Conservation (phyloP, 345 rosid genomes). For the Noccaea caerulescens region DNA sequence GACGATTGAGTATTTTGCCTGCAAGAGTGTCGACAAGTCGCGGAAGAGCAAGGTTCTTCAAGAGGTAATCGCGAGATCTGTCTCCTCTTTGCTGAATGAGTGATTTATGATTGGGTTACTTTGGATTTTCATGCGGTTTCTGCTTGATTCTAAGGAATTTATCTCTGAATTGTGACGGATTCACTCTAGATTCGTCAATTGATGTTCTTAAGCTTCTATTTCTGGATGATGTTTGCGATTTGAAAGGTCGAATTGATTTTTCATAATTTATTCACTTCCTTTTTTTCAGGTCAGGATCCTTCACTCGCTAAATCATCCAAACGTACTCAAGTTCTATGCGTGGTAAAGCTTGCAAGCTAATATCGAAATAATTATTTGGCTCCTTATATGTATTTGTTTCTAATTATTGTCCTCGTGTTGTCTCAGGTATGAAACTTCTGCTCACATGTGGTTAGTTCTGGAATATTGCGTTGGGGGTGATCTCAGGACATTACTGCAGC, state of each 20-base stretch:
- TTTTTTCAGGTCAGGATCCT: slow-evolving; percentile 85
- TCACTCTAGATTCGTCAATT: slow-evolving; percentile 10
- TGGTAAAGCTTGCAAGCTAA: slow-evolving; percentile 57
- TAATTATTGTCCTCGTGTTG: slow-evolving; percentile 14
- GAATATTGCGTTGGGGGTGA: slow-evolving; percentile 98
- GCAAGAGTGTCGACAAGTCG: slow-evolving; percentile 94
- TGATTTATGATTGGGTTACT: slow-evolving; percentile 18
- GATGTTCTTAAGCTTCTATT: slow-evolving; percentile 32
- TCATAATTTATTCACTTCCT: neutral
- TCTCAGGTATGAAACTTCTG: slow-evolving; percentile 91
- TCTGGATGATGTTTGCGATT: slow-evolving; percentile 27
- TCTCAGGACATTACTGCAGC: slow-evolving; percentile 76
- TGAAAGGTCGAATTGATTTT: slow-evolving; percentile 13
- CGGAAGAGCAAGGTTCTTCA: slow-evolving; percentile 90
- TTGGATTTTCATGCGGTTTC: neutral
- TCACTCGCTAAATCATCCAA: slow-evolving; percentile 79
- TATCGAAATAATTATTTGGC: slow-evolving; percentile 2
- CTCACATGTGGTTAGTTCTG: slow-evolving; percentile 97
- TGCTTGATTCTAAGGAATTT: slow-evolving; percentile 4
- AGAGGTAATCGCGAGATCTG: slow-evolving; percentile 60
- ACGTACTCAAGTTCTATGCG: slow-evolving; percentile 78
- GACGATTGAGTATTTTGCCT: slow-evolving; percentile 92
- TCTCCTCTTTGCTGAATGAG: neutral
- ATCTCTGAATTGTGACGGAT: slow-evolving; percentile 15
- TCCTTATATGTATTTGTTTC: neutral